phyloP scores from a whole-genome alignment of 2,329 filamentous ascomycete species.

The Colletotrichum ledebouriae region DNA sequence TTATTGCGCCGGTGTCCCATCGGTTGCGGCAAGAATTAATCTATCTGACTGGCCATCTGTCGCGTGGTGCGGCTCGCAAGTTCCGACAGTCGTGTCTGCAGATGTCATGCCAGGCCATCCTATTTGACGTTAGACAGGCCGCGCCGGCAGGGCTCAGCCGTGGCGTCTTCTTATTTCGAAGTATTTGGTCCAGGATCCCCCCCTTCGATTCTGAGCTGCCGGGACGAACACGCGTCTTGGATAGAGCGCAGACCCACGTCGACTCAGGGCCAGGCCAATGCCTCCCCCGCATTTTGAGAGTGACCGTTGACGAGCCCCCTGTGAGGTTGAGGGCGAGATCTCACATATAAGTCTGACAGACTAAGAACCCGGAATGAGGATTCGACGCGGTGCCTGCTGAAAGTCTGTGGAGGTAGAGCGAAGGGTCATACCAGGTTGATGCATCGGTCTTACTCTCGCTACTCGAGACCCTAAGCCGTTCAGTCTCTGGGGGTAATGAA shows the following conservation, averaged over 20 bases:
- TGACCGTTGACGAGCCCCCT: slow-evolving; percentile 13
- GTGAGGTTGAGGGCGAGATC: neutral
- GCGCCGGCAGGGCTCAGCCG: too few species aligned
- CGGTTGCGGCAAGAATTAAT: slow-evolving; percentile 15
- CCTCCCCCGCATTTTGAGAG: slow-evolving; percentile 31
- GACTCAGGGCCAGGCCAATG: slow-evolving; percentile 5
- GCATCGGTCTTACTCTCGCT: neutral
- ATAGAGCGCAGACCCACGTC: slow-evolving; percentile 31
- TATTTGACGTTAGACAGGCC: slow-evolving; percentile 20
- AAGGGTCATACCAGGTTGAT: neutral
- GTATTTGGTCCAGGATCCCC: slow-evolving; percentile 1
- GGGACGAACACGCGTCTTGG: slow-evolving; percentile 35
- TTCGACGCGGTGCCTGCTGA: slow-evolving; percentile 4
- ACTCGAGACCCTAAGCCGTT: neutral
- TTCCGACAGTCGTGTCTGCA: neutral
- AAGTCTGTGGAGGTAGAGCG: neutral
- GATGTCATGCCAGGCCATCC: slow-evolving; percentile 20
- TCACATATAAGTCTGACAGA: too few species aligned
- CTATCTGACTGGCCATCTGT: slow-evolving; percentile 15
- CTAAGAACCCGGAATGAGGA: neutral
- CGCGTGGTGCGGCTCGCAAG: slow-evolving; percentile 11
- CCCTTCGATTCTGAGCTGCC: slow-evolving; percentile 17
- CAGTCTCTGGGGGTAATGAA: neutral
- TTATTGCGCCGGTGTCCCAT: slow-evolving; percentile 6
- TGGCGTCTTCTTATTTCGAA: too few species aligned